phyloP scores from a whole-genome alignment of 2,329 filamentous ascomycete species.

The Chaetomium olivaceum region DNA sequence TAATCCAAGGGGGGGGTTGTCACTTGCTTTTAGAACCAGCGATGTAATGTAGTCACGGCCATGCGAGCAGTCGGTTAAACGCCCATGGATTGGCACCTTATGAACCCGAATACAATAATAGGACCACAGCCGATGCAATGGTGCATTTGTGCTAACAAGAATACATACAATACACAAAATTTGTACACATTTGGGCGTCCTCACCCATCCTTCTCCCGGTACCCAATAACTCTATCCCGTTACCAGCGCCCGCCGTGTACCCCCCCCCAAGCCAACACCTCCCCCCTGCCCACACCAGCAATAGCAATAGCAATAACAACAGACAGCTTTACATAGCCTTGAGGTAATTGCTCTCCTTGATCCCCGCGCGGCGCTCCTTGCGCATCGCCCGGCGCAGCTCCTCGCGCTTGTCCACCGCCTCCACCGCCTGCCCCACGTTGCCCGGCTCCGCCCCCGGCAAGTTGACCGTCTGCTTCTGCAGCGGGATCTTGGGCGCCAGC shows the following conservation, averaged over 20 bases:
- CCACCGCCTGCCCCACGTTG: slow-evolving; percentile 48
- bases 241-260: neutral
- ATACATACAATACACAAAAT: slow-evolving; percentile 28
- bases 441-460: slow-evolving; percentile 55
- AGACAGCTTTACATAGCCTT: slow-evolving; percentile 65
- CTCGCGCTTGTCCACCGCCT: slow-evolving; percentile 54
- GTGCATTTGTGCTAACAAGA: slow-evolving; percentile 15
- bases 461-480: slow-evolving; percentile 78
- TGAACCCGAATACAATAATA: neutral
- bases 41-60: neutral
- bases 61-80: neutral
- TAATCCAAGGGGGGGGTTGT: neutral
- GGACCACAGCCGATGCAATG: slow-evolving; percentile 9
- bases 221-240: neutral
- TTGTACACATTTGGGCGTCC: slow-evolving; percentile 19
- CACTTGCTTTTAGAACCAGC: neutral
- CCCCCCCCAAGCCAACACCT: neutral
- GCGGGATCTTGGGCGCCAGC: slow-evolving; percentile 67
- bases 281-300: neutral
- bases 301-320: neutral
- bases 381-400: slow-evolving; percentile 72
- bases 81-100: neutral
- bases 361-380: slow-evolving; percentile 70
- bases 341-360: slow-evolving; percentile 85
- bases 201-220: neutral